Conservation (phyloP, 495 filamentous ascomycete species). For the Acidiella bohemica region DNA sequence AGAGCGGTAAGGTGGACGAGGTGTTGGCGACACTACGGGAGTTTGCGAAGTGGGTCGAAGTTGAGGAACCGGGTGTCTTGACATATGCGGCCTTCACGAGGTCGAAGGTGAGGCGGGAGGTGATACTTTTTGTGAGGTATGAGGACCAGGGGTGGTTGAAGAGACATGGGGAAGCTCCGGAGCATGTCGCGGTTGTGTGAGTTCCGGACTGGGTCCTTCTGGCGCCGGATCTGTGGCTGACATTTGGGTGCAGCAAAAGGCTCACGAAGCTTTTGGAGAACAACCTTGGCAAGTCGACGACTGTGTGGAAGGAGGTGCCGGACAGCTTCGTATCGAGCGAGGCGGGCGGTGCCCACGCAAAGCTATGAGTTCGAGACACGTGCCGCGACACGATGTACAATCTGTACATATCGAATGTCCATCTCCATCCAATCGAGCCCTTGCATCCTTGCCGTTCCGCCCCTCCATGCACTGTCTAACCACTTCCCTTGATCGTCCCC, state of each 20-base stretch:
- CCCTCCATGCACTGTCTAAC: conserved; percentile 1
- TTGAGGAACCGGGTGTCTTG: conserved; percentile 11
- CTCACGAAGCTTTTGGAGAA: not conserved
- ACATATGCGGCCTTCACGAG: conserved; percentile 10
- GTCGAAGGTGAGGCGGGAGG: conserved; percentile 8
- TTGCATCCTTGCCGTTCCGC: too few species aligned
- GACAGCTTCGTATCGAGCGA: conserved; percentile 12
- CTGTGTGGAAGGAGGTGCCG: conserved; percentile 12
- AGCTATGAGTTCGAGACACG: not conserved
- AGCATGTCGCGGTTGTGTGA: conserved; percentile 11
- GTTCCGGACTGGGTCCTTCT: not conserved
- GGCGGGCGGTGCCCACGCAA: conserved; percentile 1
- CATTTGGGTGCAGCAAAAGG: not conserved
- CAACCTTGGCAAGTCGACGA: conserved; percentile 1
- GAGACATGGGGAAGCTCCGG: conserved; percentile 6
- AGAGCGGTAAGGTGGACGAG: not conserved
- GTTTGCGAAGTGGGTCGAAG: conserved; percentile 7
- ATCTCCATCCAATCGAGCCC: too few species aligned
- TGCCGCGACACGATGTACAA: not conserved
- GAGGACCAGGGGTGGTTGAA: conserved; percentile 4
- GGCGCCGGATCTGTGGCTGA: not conserved
- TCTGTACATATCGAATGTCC: too few species aligned
- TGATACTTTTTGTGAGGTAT: conserved; percentile 12
- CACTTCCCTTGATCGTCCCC: conserved; percentile 12
- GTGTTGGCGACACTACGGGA: not conserved